Percentiles rank a stretch among this genome's conserved stretches.
These are phyloP conservation scores for Fusarium armeniacum DNA, from an alignment of 2,329 filamentous ascomycete genomes.

Conservation along the genomic window DNA sequence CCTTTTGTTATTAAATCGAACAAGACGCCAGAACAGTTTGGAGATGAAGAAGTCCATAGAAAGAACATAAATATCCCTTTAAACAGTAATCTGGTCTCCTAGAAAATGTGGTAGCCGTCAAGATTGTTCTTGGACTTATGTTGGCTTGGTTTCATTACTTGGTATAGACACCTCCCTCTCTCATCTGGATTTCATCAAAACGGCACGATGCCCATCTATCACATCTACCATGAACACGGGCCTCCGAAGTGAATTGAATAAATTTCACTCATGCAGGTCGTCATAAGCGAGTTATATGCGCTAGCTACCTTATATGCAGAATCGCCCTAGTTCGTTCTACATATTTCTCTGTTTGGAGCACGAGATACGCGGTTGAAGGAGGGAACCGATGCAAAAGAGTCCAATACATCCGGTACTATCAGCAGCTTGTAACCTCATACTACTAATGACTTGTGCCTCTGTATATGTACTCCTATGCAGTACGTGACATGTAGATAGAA, in stretches of 20 bases:
- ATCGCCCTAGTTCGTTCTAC: background rate
- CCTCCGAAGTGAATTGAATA: background rate
- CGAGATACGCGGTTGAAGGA: background rate
- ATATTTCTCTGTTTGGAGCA: background rate
- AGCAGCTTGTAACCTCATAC: background rate
- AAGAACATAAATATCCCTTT: background rate
- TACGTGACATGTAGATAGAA: background rate
- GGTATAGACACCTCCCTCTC: background rate
- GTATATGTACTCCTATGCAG: background rate
- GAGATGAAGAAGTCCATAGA: background rate
- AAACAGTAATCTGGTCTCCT: no score
- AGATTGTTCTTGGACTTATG: background rate
- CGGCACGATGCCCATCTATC: background rate
- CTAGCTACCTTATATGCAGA: background rate
- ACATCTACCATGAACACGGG: background rate
- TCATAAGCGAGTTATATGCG: background rate
- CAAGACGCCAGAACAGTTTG: background rate
- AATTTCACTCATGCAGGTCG: accelerated
- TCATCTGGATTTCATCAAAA: background rate
- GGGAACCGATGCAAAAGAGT: background rate
- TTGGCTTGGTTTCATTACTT: background rate
- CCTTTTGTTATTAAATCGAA: background rate
- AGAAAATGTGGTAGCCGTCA: accelerated
- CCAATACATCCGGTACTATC: background rate
- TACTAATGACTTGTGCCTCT: background rate